Evolutionary conservation across 2,329 filamentous ascomycete genomes (phyloP).

Genomic region (Penicillium hordei): DNA sequence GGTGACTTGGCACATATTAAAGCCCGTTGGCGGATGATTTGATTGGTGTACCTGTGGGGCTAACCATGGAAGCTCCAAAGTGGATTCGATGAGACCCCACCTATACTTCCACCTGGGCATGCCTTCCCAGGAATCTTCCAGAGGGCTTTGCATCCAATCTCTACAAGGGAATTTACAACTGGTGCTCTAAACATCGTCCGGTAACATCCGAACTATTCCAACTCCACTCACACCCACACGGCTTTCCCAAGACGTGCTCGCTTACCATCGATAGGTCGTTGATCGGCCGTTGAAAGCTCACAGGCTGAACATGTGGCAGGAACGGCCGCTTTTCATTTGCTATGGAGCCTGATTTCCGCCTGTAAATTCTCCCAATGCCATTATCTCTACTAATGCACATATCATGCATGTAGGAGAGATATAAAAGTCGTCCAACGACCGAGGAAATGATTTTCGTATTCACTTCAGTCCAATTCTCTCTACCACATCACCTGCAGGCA

Average conservation of each 20-base stretch:
- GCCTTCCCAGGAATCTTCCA: background rate
- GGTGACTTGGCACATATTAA: slow-evolving; percentile 7
- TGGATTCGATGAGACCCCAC: background rate
- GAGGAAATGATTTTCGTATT: slow-evolving; percentile 16
- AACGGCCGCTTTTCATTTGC: slow-evolving; percentile 1
- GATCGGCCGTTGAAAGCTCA: background rate
- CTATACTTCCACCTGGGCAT: background rate
- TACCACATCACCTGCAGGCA: slow-evolving; percentile 1
- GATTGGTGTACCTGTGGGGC: slow-evolving; percentile 10
- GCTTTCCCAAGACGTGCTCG: background rate
- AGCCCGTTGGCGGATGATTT: background rate
- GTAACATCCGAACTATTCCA: background rate
- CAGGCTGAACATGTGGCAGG: background rate
- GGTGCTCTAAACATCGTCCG: background rate
- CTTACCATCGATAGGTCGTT: background rate
- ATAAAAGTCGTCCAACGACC: slow-evolving; percentile 13
- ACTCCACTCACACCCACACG: background rate
- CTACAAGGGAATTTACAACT: background rate
- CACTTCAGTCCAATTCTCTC: slow-evolving; percentile 1
- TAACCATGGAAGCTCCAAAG: background rate
- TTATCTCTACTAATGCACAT: background rate
- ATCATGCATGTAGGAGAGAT: background rate
- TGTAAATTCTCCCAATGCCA: background rate
- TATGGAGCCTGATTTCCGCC: no score
- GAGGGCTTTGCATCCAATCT: background rate